Conservation (phyloP, 2,329 filamentous ascomycete genomes). For the Ilyonectria destructans region DNA sequence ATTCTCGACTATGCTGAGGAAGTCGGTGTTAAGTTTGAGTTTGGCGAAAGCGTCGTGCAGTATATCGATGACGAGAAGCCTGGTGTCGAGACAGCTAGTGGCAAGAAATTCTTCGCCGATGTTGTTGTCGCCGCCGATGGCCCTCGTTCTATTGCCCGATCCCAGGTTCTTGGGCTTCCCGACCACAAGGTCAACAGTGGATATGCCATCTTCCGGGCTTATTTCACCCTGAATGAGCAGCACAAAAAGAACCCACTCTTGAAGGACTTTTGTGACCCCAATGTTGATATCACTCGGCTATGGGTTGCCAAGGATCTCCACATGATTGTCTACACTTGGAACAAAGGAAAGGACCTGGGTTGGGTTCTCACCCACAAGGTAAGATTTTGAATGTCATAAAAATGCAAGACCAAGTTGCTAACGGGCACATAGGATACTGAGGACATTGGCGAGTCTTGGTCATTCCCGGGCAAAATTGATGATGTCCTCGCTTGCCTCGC, state of each 20-base stretch:
- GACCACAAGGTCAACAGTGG: conserved; percentile 17
- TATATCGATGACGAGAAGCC: conserved; percentile 6
- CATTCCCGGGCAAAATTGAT: conserved; percentile 55
- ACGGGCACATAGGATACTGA: conserved; percentile 49
- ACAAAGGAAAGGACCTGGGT: conserved; percentile 3
- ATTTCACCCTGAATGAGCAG: conserved; percentile 7
- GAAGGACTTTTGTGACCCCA: background rate
- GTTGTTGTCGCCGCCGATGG: conserved; percentile 13
- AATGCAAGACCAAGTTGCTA: background rate
- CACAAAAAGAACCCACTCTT: conserved; percentile 3
- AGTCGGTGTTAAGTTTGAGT: background rate
- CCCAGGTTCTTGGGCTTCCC: conserved; percentile 9
- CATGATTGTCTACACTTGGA: conserved; percentile 5
- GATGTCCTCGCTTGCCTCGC: conserved; percentile 56
- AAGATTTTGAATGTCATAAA: background rate
- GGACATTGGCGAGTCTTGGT: conserved; percentile 61
- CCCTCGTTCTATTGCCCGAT: conserved; percentile 3
- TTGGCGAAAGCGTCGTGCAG: background rate
- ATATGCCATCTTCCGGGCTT: conserved; percentile 11
- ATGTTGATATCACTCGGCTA: background rate
- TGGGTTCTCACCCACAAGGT: conserved; percentile 18
- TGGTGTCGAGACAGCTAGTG: background rate
- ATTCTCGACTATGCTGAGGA: conserved; percentile 2
- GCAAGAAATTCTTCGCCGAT: conserved; percentile 4
- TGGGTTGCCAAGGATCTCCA: conserved; percentile 3